Evolutionary conservation across 208 protist genomes (phyloP), one percentile per base, ranked within the genome.

Genomic region (Histomonas meleagridis): DNA sequence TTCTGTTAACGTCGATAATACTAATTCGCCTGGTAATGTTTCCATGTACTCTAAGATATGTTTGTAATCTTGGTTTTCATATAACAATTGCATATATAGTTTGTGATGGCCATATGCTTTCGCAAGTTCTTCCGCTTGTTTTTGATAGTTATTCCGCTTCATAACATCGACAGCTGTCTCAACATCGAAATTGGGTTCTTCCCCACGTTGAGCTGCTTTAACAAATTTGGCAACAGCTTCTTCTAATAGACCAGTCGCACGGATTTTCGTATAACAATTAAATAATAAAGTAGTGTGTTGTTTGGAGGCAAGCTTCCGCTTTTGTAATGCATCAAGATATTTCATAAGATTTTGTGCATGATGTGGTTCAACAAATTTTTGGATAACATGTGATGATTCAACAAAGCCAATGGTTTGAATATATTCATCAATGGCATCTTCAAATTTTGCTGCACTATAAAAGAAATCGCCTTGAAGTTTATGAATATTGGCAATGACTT

Each of bases 251-350:
- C n/a, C n/a, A n/a, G 3, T 43, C 0, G 70, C 70, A n/a, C 35
- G 26, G 10, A 51, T 23, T 81, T 81, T 81, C 4, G 70, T 81
- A n/a, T 81, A 81, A n/a, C 70, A 81, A 21, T 81, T 81, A 28
- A 81, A 81, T n/a, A 81, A 35, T n/a, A 81, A 43, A 48, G 70
- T 81, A 32, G 70, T 81, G n/a, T 81, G 70, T 23, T 81, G 70
- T 28, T 81, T 81, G 1, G 40, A 32, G 1, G 26, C 35, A 4
- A 81, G 40, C 32, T 81, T 43, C n/a, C 51, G 48, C 16, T 65
- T 26, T 46, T 32, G 70, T 28, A 81, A 23, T 3, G 70, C 70
- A 28, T 38, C 7, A 51, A 81, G 40, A 23, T 81, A 81, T 28
- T 51, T 81, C 70, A 43, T 43, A 9, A 81, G 40, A 81, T 81